A percentile compares a stretch with the other conserved stretches of the same genome.
phyloP scores from a whole-genome alignment of 176 grass and related monocot genomes.

The Neostapfia colusana region DNA sequence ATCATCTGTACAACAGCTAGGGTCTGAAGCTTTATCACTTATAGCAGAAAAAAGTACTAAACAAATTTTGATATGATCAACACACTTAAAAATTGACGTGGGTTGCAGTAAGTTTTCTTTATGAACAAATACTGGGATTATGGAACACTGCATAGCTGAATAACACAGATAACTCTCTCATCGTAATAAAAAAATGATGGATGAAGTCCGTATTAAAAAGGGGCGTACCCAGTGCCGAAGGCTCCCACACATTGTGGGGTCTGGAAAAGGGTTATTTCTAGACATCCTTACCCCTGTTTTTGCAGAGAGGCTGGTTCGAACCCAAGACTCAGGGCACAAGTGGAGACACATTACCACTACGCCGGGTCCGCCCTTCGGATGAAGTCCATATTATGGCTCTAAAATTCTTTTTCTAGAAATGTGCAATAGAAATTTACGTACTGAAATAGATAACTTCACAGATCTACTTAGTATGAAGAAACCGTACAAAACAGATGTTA shows the following conservation, averaged over 20 bases:
- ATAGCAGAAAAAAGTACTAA: background rate
- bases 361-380: no score
- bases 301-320: no score
- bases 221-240: no score
- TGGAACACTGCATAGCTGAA: background rate
- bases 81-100: background rate
- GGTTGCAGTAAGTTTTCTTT: background rate
- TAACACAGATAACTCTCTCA: background rate
- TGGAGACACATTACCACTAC: no score
- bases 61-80: background rate
- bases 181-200: background rate
- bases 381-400: background rate
- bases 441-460: background rate
- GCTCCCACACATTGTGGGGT: no score
- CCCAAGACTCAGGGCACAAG: no score
- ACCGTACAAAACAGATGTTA: background rate
- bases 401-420: conserved; percentile 6
- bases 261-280: no score
- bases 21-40: conserved; percentile 7
- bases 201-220: background rate
- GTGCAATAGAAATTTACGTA: conserved; percentile 8
- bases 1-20: background rate
- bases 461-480: conserved; percentile 15
- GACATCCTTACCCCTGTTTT: no score
- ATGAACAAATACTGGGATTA: background rate